These are phyloP conservation scores for Magnusiomyces tetraspermus DNA, from an alignment of 1,139 yeast species.

Conservation along the genomic window DNA sequence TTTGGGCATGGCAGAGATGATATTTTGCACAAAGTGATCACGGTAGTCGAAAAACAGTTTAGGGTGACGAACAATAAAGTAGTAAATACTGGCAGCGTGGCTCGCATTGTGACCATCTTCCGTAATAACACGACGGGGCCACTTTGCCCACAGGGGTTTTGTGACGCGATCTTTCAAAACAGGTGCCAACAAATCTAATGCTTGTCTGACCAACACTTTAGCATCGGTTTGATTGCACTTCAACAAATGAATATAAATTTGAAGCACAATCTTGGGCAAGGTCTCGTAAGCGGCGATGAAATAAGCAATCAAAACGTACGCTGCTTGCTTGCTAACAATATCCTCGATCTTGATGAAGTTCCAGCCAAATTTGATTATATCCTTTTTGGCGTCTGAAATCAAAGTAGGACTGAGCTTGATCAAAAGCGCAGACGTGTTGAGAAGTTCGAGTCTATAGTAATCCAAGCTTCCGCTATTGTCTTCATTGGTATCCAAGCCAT, in stretches of 20 bases:
- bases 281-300: conserved; percentile 87
- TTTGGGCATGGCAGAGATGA: conserved; percentile 93
- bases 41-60: conserved; percentile 77
- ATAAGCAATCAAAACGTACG: conserved; percentile 78
- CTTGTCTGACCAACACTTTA: conserved; percentile 72
- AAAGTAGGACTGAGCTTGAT: conserved; percentile 58
- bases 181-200: conserved; percentile 83
- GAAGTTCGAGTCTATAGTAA: conserved; percentile 61
- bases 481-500: conserved; percentile 38
- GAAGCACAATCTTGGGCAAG: conserved; percentile 80
- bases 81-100: conserved; percentile 81
- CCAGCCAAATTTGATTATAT: conserved; percentile 91
- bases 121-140: conserved; percentile 87
- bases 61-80: conserved; percentile 79
- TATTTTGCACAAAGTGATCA: conserved; percentile 80
- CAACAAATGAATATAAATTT: conserved; percentile 81
- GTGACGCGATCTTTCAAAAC: conserved; percentile 66
- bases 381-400: conserved; percentile 63
- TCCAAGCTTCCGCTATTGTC: conserved; percentile 67
- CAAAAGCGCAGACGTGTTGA: conserved; percentile 72
- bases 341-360: conserved; percentile 85
- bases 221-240: conserved; percentile 84
- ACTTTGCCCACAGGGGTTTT: conserved; percentile 77
- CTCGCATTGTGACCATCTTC: conserved; percentile 82
- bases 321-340: conserved; percentile 81